Base-by-base conservation (phyloP, 2,329 filamentous ascomycete species). In the Ambrosiella beaveri region DNA sequence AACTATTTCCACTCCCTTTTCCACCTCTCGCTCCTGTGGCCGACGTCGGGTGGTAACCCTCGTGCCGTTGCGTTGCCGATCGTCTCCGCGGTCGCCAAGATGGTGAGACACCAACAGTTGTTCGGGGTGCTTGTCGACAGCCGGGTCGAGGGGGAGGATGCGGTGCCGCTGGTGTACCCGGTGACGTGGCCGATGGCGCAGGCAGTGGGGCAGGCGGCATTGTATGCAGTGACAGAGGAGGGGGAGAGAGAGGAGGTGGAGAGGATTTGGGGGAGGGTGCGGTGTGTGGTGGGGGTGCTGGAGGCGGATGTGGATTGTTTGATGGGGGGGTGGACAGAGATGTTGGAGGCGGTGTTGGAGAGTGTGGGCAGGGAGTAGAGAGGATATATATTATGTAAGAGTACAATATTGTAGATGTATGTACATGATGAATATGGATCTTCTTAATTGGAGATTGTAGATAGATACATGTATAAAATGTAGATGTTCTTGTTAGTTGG, bases 101-200 rank as follows among this genome's bases (percentile, higher is more conserved):
- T 57, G 37, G 7, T 57, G 12, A 27, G 56, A 19, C 44, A 57
- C 13, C 56, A 57, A n/a, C 56, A 51, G 9, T 12, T 39, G n/a
- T 57, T 57, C 7, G 56, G 19, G 15, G 37, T 37, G 6, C 37
- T 57, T 17, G 12, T 51, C 15, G 17, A 41, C 17, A 27, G 51
- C n/a, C 44, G 1, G 35, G 13, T 53, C 51, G 27, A 13, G 9
- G 11, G 51, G 51, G 12, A n/a, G 37, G 27, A 38, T n/a, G 15
- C 13, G 7, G n/a, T 38, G 9, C 17, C 19, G 7, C 17, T 35
- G 6, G 39, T 56, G 17, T 56, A 19, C 11, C 54, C 54, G 7
- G 40, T 56, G 5, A 11, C 17, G 3, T 56, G 54, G 54, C 27
- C 39, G 12, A 9, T 56, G 19, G 38, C 38, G 1, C 38, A 56